A percentile compares a stretch with the other conserved stretches of the same genome.
phyloP scores from a whole-genome alignment of 306 rosid species.

The Rosa rugosa region DNA sequence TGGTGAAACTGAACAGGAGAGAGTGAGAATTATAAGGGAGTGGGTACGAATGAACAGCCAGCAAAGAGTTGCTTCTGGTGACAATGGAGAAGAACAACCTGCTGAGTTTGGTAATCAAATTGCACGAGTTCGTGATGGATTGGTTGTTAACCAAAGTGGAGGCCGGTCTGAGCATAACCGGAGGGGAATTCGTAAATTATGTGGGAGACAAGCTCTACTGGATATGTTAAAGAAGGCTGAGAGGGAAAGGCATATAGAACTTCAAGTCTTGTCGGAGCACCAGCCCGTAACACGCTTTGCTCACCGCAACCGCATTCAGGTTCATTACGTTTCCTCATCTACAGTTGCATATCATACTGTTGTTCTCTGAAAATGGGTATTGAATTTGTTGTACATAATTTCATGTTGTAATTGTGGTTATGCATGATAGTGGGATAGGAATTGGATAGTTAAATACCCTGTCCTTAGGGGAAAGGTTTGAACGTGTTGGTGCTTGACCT shows the following conservation, averaged over 20 bases:
- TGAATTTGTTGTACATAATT: not conserved
- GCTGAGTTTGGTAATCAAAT: conserved; percentile 54
- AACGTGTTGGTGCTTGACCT: not conserved
- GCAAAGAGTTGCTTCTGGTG: conserved; percentile 56
- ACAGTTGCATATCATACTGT: not conserved
- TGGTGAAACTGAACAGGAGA: conserved; percentile 88
- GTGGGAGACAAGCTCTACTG: conserved; percentile 89
- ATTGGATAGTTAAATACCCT: not conserved
- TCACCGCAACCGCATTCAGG: conserved; percentile 99
- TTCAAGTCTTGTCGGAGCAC: conserved; percentile 65
- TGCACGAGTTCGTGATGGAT: conserved; percentile 60
- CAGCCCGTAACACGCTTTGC: conserved; percentile 77
- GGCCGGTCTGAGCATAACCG: conserved; percentile 56
- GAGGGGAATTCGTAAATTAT: conserved; percentile 72
- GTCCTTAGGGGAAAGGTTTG: not conserved
- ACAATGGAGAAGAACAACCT: conserved; percentile 63
- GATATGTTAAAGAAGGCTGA: conserved; percentile 87
- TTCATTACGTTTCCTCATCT: conserved; percentile 29
- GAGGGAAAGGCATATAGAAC: conserved; percentile 74
- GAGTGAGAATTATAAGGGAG: conserved; percentile 82
- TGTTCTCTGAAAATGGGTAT: conserved; percentile 16
- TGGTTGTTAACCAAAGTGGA: conserved; percentile 61
- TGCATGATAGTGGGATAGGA: not conserved
- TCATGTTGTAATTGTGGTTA: not conserved
- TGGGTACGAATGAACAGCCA: conserved; percentile 78